These are phyloP conservation scores for Lachnellula hyalina DNA, from an alignment of 2,329 filamentous ascomycete species.

Conservation along the genomic window DNA sequence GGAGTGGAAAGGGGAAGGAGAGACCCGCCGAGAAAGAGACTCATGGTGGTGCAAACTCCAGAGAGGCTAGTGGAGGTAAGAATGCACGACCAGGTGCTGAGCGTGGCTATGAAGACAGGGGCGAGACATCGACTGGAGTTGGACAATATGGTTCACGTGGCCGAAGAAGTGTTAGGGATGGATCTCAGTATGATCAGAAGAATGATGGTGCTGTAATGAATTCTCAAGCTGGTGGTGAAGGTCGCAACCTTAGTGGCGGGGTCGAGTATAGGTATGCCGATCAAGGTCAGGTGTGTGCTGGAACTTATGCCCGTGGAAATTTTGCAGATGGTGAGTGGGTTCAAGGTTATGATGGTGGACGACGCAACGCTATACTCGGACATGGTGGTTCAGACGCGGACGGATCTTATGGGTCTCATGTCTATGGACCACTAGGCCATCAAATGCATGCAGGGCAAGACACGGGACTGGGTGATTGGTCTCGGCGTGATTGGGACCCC, in stretches of 20 bases:
- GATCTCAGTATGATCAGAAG: neutral
- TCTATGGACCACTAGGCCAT: neutral
- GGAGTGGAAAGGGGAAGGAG: slow-evolving; percentile 3
- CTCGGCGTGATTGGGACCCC: neutral
- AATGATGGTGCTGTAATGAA: neutral
- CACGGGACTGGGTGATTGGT: neutral
- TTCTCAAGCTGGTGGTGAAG: neutral
- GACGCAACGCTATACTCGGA: neutral
- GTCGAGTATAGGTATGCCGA: neutral
- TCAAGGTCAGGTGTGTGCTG: neutral
- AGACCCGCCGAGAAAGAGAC: slow-evolving; percentile 6
- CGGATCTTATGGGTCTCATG: neutral
- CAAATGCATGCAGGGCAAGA: neutral
- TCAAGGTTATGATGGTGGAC: neutral
- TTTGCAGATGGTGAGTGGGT: neutral
- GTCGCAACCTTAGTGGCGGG: neutral
- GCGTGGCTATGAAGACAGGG: neutral
- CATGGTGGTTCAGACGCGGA: neutral
- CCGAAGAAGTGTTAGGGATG: neutral
- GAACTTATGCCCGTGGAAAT: neutral
- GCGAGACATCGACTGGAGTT: neutral
- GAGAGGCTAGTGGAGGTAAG: neutral
- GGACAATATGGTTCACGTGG: neutral
- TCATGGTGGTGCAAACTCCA: neutral
- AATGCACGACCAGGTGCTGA: neutral